phyloP scores from a whole-genome alignment of 2,329 filamentous ascomycete genomes.

The Xylariales sp. region DNA sequence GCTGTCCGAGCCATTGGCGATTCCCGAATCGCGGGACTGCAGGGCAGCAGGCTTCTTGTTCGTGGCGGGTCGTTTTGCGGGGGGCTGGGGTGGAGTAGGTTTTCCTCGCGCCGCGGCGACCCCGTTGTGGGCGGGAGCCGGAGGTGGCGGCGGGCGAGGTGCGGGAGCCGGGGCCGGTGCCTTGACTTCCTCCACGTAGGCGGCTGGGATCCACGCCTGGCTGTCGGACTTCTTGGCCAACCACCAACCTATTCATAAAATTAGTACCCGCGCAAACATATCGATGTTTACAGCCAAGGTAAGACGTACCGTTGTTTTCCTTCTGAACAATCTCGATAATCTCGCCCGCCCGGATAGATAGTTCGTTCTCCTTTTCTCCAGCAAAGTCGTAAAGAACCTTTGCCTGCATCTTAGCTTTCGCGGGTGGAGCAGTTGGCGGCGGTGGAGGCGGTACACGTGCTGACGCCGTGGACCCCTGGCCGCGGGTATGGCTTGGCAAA shows the following conservation, averaged over 20 bases:
- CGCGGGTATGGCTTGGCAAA: conserved; percentile 50
- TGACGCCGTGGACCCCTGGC: conserved; percentile 46
- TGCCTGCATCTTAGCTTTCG: conserved; percentile 69
- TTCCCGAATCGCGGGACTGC: conserved; percentile 67
- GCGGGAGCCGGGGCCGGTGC: conserved; percentile 57
- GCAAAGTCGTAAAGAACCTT: conserved; percentile 91
- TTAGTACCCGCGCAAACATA: too few species aligned
- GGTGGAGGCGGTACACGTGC: conserved; percentile 62
- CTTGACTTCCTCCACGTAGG: conserved; percentile 83
- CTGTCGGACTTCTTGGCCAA: conserved; percentile 67
- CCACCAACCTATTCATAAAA: conserved; percentile 96
- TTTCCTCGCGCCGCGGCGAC: conserved; percentile 51
- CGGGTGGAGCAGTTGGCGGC: conserved; percentile 61
- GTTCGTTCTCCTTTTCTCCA: conserved; percentile 79
- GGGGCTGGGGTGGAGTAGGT: conserved; percentile 71
- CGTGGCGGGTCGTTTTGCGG: conserved; percentile 72
- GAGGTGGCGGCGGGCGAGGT: conserved; percentile 58
- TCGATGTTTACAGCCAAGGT: too few species aligned
- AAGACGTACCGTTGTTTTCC: conserved; percentile 79
- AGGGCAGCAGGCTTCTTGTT: conserved; percentile 67
- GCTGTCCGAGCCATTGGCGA: conserved; percentile 53
- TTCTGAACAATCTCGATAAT: conserved; percentile 89
- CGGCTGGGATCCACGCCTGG: conserved; percentile 92
- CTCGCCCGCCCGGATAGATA: conserved; percentile 75
- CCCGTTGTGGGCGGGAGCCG: conserved; percentile 54